These are phyloP conservation scores for Podaxis mareebaensis DNA, from an alignment of 768 basidiomycete genomes.

Conservation along the genomic window DNA sequence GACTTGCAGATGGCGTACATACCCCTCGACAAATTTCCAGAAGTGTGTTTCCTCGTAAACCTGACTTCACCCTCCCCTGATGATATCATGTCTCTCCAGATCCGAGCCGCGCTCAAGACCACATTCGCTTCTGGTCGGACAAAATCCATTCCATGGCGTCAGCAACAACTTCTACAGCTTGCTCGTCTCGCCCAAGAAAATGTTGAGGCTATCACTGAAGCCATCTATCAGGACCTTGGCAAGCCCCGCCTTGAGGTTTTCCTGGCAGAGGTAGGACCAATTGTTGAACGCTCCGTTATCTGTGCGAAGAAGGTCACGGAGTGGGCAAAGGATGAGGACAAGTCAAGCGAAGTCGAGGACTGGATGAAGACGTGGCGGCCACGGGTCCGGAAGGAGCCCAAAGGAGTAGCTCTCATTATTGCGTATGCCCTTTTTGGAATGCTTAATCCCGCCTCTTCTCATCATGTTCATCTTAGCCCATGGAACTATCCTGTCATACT, in stretches of 20 bases:
- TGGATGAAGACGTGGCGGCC: constrained; percentile 55
- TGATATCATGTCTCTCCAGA: neutral
- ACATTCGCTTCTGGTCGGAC: constrained; percentile 16
- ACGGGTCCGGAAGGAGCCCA: constrained; percentile 54
- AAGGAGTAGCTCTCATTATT: constrained; percentile 62
- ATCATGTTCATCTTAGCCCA: constrained; percentile 37
- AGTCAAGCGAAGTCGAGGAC: constrained; percentile 36
- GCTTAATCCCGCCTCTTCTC: neutral
- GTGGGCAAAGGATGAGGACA: constrained; percentile 52
- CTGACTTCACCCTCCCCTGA: neutral
- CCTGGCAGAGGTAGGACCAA: constrained; percentile 42
- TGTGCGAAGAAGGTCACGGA: constrained; percentile 52
- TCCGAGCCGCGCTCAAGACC: constrained; percentile 4
- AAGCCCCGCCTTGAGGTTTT: constrained; percentile 45
- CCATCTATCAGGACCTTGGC: constrained; percentile 49
- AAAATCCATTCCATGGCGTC: constrained; percentile 54
- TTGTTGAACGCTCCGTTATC: constrained; percentile 43
- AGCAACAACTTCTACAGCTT: constrained; percentile 63
- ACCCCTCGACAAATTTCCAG: constrained; percentile 4
- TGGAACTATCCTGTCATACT: constrained; percentile 70
- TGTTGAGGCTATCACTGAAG: constrained; percentile 47
- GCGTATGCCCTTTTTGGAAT: constrained; percentile 41
- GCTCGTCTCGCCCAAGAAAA: constrained; percentile 67
- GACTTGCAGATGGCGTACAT: neutral
- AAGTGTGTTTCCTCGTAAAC: neutral